A percentile compares a stretch with the other conserved stretches of the same genome.
Evolutionary conservation across 768 basidiomycete genomes (phyloP).

Genomic region (Macrolepiota dolichaula): DNA sequence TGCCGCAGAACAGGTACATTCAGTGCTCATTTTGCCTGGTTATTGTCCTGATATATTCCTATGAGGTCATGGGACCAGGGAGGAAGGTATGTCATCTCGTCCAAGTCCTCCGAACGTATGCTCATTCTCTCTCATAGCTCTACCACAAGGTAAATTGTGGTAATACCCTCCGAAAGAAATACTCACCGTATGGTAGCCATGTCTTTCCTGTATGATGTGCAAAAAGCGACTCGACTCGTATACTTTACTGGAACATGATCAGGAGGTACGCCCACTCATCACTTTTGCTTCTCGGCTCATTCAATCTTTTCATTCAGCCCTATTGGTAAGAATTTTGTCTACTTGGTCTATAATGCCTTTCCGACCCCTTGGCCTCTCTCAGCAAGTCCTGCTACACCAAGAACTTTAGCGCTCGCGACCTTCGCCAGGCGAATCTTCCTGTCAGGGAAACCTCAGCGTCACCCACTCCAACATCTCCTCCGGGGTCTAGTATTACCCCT

Average conservation of each 20-base stretch:
- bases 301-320: slow-evolving; percentile 30
- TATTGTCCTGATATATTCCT: slow-evolving; percentile 10
- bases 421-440: slow-evolving; percentile 70
- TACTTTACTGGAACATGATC: slow-evolving; percentile 78
- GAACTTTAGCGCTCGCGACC: slow-evolving; percentile 73
- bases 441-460: slow-evolving; percentile 17
- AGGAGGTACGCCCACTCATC: slow-evolving; percentile 50
- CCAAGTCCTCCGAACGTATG: background rate
- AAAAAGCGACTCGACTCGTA: slow-evolving; percentile 76
- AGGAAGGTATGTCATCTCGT: slow-evolving; percentile 59
- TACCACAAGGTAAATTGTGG: slow-evolving; percentile 65
- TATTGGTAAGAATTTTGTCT: slow-evolving; percentile 40
- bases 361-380: slow-evolving; percentile 9
- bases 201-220: slow-evolving; percentile 75
- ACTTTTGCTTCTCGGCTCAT: slow-evolving; percentile 2
- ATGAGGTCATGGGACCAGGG: slow-evolving; percentile 80
- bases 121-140: slow-evolving; percentile 37
- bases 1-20: slow-evolving; percentile 79
- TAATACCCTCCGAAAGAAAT: background rate
- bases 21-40: background rate
- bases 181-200: slow-evolving; percentile 45
- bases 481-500: slow-evolving; percentile 15
- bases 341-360: background rate
- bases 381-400: slow-evolving; percentile 84
- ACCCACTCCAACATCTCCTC: slow-evolving; percentile 23